Percentiles rank a stretch among this genome's conserved stretches.
Conservation (phyloP, 345 rosid genomes). For the Psidium friedrichsthalianum region DNA sequence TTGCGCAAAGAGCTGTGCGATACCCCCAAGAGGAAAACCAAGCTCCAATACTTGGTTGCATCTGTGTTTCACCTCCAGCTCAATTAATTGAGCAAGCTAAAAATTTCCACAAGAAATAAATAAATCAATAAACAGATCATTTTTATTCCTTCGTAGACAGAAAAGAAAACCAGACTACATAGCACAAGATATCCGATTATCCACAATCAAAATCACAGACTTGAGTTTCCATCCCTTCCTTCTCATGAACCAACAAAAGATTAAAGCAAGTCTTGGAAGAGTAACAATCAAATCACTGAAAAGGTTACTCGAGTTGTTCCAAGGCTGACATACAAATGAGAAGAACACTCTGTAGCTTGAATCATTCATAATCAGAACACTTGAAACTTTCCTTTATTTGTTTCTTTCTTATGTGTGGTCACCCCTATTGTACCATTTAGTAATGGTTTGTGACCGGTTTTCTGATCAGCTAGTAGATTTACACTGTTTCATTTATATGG, state of each 20-base stretch:
- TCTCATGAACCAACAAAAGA: background rate
- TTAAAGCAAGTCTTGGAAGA: background rate
- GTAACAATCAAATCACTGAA: background rate
- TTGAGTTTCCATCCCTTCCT: background rate
- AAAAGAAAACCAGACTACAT: background rate
- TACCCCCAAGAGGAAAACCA: slow-evolving; percentile 86
- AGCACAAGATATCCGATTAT: background rate
- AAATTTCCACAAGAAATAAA: slow-evolving; percentile 1
- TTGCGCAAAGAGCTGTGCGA: slow-evolving; percentile 89
- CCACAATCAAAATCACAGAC: background rate
- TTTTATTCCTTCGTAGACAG: background rate
- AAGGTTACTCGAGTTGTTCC: background rate
- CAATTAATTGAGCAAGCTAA: slow-evolving; percentile 81
- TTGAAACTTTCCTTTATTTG: background rate
- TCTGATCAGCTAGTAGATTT: background rate
- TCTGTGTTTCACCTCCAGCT: slow-evolving; percentile 98
- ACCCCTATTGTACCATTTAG: background rate
- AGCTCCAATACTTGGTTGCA: slow-evolving; percentile 80
- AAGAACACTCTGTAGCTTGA: background rate
- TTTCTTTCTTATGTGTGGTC: background rate
- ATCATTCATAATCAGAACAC: background rate
- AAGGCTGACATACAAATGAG: background rate
- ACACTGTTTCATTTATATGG: background rate
- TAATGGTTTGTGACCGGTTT: background rate
- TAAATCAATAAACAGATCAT: background rate